Evolutionary conservation across 2,329 filamentous ascomycete species (phyloP).

Genomic region (Pseudofabraea citricarpa): DNA sequence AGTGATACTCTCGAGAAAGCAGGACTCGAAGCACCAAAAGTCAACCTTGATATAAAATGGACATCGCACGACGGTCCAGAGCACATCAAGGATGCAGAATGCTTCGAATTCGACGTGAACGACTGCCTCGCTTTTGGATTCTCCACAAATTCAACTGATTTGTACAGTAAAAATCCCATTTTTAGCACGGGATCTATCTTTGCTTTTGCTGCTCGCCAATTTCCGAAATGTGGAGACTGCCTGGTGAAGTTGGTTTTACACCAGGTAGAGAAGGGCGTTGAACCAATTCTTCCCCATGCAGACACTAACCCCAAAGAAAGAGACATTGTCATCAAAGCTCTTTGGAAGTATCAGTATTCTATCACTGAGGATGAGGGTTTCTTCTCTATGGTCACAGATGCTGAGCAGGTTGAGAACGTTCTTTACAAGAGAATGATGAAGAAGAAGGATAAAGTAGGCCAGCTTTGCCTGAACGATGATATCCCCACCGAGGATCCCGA

Average conservation of each 20-base stretch:
- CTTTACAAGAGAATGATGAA: constrained; percentile 32
- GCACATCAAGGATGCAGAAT: constrained; percentile 34
- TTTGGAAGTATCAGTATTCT: constrained; percentile 37
- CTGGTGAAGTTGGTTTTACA: constrained; percentile 35
- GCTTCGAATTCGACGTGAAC: constrained; percentile 34
- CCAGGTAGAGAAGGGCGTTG: constrained; percentile 29
- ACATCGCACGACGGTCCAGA: constrained; percentile 37
- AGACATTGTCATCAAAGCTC: constrained; percentile 30
- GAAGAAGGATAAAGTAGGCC: constrained; percentile 28
- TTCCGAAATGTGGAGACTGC: constrained; percentile 36
- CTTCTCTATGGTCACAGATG: constrained; percentile 39
- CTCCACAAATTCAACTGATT: constrained; percentile 30
- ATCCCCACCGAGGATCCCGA: constrained; percentile 31
- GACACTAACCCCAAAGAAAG: constrained; percentile 27
- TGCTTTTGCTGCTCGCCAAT: constrained; percentile 31
- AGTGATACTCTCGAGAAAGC: constrained; percentile 30
- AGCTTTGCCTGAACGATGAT: constrained; percentile 39
- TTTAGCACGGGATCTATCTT: constrained; percentile 35
- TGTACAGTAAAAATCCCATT: constrained; percentile 28
- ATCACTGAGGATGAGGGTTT: constrained; percentile 35
- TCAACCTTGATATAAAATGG: constrained; percentile 36
- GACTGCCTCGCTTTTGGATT: constrained; percentile 38
- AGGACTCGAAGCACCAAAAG: constrained; percentile 33
- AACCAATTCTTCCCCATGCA: constrained; percentile 31
- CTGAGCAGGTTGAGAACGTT: constrained; percentile 34